Evolutionary conservation across 805 yeast species (phyloP), one percentile per base, ranked within the genome.

Genomic region (Saccharomycopsis sp.): DNA sequence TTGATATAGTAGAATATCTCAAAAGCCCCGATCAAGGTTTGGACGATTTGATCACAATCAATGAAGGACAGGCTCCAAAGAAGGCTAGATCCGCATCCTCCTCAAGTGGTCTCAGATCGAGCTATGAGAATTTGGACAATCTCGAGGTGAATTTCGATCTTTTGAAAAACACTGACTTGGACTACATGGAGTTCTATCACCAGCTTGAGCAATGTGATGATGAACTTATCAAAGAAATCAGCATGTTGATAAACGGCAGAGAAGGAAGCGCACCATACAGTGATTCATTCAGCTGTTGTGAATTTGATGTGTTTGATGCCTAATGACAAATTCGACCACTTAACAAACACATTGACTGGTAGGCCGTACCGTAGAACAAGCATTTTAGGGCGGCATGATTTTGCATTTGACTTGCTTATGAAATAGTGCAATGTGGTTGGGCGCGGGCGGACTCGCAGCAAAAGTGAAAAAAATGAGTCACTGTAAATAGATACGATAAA

Each of bases 271-370:
- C 15, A 6, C 20, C 18, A 15, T 18, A 21, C 12, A 21, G 20
- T 8, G 42, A 39, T 22, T 9, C 19, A 4, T 35, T 19, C 13
- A 36, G 40, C 21, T 41, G 44, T 25, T 41, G 44, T 30, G 39
- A 35, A 19, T 41, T 41, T 30, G 44, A 41, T 20, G 39, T 41
- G 7, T 39, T 39, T 39, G 39, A 26, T 26, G n/a, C n/a, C n/a
- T n/a, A n/a, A n/a, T n/a, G n/a, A n/a, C n/a, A n/a, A n/a, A n/a
- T n/a, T n/a, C n/a, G n/a, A n/a, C n/a, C n/a, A n/a, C n/a, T n/a
- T n/a, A n/a, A n/a, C n/a, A n/a, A n/a, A n/a, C n/a, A n/a, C n/a
- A n/a, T n/a, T n/a, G n/a, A n/a, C n/a, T n/a, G n/a, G n/a, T n/a
- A n/a, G n/a, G n/a, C n/a, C n/a, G n/a, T n/a, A n/a, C n/a, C n/a